phyloP scores from a whole-genome alignment of 1,139 yeast species.

The Blastobotrys malaysiensis region DNA sequence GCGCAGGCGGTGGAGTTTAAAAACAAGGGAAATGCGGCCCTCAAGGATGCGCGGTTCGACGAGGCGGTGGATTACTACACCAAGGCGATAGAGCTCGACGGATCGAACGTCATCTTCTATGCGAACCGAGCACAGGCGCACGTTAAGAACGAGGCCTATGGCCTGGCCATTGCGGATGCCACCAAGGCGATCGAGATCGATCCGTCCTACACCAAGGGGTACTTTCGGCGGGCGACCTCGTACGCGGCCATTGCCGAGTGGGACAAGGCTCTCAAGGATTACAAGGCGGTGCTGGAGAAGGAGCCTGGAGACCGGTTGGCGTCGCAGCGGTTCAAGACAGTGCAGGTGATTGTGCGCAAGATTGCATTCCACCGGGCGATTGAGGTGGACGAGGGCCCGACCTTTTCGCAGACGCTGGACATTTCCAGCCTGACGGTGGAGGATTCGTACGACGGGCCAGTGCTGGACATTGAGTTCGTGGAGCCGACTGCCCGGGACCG shows the following conservation, averaged over 20 bases:
- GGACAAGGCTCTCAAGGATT: conserved; percentile 67
- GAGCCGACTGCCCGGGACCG: conserved; percentile 14
- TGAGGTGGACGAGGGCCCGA: conserved; percentile 55
- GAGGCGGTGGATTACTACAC: conserved; percentile 70
- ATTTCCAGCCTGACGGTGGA: conserved; percentile 44
- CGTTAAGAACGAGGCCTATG: conserved; percentile 79
- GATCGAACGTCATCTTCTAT: conserved; percentile 63
- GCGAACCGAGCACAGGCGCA: conserved; percentile 91
- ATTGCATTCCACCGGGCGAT: conserved; percentile 86
- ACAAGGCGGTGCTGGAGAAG: conserved; percentile 54
- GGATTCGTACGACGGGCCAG: conserved; percentile 61
- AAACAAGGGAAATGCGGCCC: conserved; percentile 65
- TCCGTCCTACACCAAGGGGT: conserved; percentile 66
- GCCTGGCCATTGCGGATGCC: conserved; percentile 76
- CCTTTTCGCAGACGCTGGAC: conserved; percentile 43
- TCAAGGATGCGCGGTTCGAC: conserved; percentile 57
- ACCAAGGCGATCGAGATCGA: conserved; percentile 64
- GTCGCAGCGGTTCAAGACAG: conserved; percentile 54
- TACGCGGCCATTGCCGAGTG: conserved; percentile 70
- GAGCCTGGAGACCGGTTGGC: conserved; percentile 73
- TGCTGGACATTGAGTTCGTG: conserved; percentile 41
- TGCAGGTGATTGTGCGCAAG: conserved; percentile 62
- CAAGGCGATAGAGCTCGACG: conserved; percentile 66
- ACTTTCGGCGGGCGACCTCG: conserved; percentile 78
- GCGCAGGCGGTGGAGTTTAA: conserved; percentile 36